Percentiles rank a stretch among this genome's conserved stretches.
Conservation (phyloP, 2,329 filamentous ascomycete genomes). For the Cordyceps pruinosa region DNA sequence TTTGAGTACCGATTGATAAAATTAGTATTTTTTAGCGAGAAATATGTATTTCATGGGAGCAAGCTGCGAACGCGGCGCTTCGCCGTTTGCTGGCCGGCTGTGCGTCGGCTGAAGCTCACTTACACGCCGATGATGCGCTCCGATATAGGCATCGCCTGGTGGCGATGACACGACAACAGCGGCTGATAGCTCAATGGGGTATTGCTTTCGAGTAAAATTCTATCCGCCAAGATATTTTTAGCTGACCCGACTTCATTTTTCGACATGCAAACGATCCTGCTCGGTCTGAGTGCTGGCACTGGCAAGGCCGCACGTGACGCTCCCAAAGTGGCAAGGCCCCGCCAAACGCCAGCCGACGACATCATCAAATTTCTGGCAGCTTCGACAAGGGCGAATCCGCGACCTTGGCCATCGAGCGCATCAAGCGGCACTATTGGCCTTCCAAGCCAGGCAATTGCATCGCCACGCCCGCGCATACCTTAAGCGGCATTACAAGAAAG, state of each 20-base stretch:
- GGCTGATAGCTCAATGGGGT: background rate
- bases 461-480: background rate
- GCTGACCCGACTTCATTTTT: background rate
- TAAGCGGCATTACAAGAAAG: background rate
- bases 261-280: background rate
- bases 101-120: background rate
- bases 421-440: background rate
- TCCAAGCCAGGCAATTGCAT: background rate
- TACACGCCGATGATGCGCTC: conserved; percentile 2
- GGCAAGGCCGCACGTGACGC: conserved; percentile 1
- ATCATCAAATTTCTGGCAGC: conserved; percentile 12
- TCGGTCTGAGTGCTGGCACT: background rate
- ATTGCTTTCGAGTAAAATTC: background rate
- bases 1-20: background rate
- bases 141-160: background rate
- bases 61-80: conserved; percentile 1
- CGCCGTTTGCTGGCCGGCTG: conserved; percentile 3
- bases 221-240: background rate
- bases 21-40: background rate
- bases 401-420: background rate
- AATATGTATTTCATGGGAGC: background rate
- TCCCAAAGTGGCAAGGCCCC: background rate
- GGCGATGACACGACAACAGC: background rate
- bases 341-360: background rate
- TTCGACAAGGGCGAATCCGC: background rate